Evolutionary conservation across 805 yeast genomes (phyloP).

Genomic region (Lipomyces yamadae): DNA sequence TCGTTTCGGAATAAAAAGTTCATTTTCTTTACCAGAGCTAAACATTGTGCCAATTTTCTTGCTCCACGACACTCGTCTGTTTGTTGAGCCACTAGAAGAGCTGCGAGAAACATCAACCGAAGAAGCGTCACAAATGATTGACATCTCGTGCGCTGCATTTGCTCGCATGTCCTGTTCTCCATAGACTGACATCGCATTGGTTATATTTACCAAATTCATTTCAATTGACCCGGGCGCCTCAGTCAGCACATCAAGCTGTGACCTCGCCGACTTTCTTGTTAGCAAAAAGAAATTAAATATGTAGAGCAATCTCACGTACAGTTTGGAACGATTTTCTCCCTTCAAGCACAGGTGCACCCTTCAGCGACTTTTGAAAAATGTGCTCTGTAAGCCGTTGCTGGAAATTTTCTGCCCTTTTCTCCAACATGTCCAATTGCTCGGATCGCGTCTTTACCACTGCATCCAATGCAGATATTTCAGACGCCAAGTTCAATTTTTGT

Average conservation of each 20-base stretch:
- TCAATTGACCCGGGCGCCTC: background rate
- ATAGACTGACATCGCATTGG: background rate
- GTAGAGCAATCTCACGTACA: background rate
- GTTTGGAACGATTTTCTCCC: background rate
- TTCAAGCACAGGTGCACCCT: background rate
- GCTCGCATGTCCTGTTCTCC: background rate
- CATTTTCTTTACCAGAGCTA: conserved; percentile 34
- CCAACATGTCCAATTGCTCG: conserved; percentile 43
- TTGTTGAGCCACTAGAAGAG: background rate
- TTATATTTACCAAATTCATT: background rate
- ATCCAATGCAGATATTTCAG: conserved; percentile 40
- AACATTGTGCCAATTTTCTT: conserved; percentile 33
- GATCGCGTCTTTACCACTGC: conserved; percentile 41
- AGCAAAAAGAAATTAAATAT: background rate
- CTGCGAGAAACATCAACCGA: conserved; percentile 2
- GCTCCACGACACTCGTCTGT: conserved; percentile 32
- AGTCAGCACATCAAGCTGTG: conserved; percentile 1
- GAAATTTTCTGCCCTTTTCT: conserved; percentile 42
- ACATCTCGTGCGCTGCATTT: background rate
- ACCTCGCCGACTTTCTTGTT: background rate
- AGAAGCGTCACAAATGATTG: conserved; percentile 2
- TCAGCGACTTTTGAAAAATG: conserved; percentile 11
- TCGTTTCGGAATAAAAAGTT: conserved; percentile 23
- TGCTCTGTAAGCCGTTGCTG: conserved; percentile 40
- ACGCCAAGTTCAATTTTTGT: conserved; percentile 37